phyloP scores from a whole-genome alignment of 1,284 basidiomycete species.

The Golubevia pallescens region DNA sequence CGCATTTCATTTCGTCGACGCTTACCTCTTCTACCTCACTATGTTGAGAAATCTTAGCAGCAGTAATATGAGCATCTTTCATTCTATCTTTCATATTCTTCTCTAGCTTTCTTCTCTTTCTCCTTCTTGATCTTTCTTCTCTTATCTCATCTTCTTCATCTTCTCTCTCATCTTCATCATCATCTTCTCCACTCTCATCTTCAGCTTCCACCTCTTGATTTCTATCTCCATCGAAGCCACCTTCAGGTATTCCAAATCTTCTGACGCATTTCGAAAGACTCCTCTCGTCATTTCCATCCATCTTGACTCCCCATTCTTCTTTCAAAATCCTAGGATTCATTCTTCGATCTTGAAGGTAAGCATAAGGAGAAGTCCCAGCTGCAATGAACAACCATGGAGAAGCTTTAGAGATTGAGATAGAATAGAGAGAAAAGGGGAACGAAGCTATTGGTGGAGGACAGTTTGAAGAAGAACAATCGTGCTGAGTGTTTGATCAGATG shows the following conservation, averaged over 20 bases:
- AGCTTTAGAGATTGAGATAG: conserved; percentile 65
- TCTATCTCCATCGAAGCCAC: conserved; percentile 14
- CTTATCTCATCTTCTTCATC: conserved; percentile 9
- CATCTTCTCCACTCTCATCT: conserved; percentile 1
- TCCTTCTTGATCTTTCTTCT: background rate
- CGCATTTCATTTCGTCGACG: conserved; percentile 10
- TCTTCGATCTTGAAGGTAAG: conserved; percentile 85
- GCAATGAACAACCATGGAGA: conserved; percentile 68
- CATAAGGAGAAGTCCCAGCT: conserved; percentile 69
- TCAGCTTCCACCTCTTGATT: conserved; percentile 14
- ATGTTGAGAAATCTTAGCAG: conserved; percentile 37
- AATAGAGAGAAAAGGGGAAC: conserved; percentile 66
- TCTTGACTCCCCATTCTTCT: conserved; percentile 76
- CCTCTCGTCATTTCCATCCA: conserved; percentile 65
- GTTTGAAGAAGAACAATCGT: background rate
- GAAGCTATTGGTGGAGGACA: conserved; percentile 75
- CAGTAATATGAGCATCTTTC: conserved; percentile 25
- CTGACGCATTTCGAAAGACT: conserved; percentile 79
- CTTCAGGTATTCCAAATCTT: conserved; percentile 74
- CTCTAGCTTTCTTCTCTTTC: conserved; percentile 1
- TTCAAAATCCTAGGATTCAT: conserved; percentile 73
- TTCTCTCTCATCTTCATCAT: background rate
- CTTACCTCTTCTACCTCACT: background rate
- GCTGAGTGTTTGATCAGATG: conserved; percentile 6
- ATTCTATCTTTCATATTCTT: background rate